These are phyloP conservation scores for Elsinoe ampelina DNA, from an alignment of 2,329 filamentous ascomycete species.

Conservation along the genomic window DNA sequence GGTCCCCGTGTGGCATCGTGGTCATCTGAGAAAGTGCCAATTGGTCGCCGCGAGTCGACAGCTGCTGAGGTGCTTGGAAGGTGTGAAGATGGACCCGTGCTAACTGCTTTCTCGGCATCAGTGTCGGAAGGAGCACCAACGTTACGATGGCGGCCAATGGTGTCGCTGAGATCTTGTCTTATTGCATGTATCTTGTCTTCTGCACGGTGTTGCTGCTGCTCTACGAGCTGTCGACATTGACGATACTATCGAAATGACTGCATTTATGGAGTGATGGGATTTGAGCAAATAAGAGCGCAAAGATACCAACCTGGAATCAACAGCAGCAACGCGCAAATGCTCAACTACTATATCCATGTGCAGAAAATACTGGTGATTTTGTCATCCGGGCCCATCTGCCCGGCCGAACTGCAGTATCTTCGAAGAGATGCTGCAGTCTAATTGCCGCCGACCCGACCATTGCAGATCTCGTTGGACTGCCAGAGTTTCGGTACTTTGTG, in stretches of 20 bases:
- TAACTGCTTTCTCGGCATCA: conserved; percentile 9
- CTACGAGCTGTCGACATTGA: conserved; percentile 17
- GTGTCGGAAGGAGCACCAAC: background rate
- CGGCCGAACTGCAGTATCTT: background rate
- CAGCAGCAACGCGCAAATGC: background rate
- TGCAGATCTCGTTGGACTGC: no score
- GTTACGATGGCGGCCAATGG: no score
- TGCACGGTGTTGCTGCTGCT: conserved; percentile 18
- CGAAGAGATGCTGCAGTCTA: background rate
- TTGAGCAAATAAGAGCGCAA: background rate
- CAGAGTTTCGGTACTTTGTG: no score
- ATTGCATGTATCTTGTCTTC: conserved; percentile 15
- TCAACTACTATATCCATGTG: background rate
- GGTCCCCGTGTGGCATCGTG: background rate
- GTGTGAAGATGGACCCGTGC: background rate
- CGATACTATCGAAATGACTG: conserved; percentile 24
- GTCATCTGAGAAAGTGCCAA: background rate
- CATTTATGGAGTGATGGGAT: conserved; percentile 16
- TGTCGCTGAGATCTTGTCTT: background rate
- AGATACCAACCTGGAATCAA: background rate
- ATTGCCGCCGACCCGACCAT: background rate
- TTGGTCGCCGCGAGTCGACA: background rate
- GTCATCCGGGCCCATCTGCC: background rate
- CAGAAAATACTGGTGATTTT: background rate
- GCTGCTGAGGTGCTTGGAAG: background rate